Evolutionary conservation across 2,329 filamentous ascomycete species (phyloP).

Genomic region (Pseudogymnoascus sp.): DNA sequence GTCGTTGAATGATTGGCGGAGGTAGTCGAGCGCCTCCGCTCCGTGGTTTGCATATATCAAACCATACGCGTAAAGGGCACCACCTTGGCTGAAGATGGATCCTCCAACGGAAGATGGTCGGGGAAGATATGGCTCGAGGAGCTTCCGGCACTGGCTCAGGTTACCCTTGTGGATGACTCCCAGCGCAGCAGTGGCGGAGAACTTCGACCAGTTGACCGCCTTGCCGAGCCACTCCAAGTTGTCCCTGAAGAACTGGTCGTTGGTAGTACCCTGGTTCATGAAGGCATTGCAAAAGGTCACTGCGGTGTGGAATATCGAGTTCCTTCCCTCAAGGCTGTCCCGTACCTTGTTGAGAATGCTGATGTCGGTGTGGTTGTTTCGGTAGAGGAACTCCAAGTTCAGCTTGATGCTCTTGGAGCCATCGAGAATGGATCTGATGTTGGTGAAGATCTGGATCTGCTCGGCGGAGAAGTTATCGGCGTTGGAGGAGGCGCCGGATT

Average conservation of each 20-base stretch:
- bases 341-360: slow-evolving; percentile 93
- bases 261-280: slow-evolving; percentile 97
- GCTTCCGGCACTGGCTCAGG: slow-evolving; percentile 82
- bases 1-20: slow-evolving; percentile 66
- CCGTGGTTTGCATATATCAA: slow-evolving; percentile 97
- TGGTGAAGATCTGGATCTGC: slow-evolving; percentile 50
- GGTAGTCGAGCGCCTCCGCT: slow-evolving; percentile 76
- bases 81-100: slow-evolving; percentile 92
- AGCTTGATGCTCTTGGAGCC: slow-evolving; percentile 91
- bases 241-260: slow-evolving; percentile 97
- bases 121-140: slow-evolving; percentile 90
- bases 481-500: slow-evolving; percentile 24
- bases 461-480: slow-evolving; percentile 37
- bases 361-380: slow-evolving; percentile 88
- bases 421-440: slow-evolving; percentile 65
- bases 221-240: slow-evolving; percentile 98
- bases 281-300: slow-evolving; percentile 98
- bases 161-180: slow-evolving; percentile 97
- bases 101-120: slow-evolving; percentile 64
- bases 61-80: slow-evolving; percentile 89
- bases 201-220: slow-evolving; percentile 99
- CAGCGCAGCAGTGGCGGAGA: slow-evolving; percentile 90
- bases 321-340: slow-evolving; percentile 89
- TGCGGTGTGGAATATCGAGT: slow-evolving; percentile 96
- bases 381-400: slow-evolving; percentile 92